Evolutionary conservation across 1,284 basidiomycete species (phyloP), one percentile per base, ranked within the genome.

Genomic region (Puccinia novopanici): DNA sequence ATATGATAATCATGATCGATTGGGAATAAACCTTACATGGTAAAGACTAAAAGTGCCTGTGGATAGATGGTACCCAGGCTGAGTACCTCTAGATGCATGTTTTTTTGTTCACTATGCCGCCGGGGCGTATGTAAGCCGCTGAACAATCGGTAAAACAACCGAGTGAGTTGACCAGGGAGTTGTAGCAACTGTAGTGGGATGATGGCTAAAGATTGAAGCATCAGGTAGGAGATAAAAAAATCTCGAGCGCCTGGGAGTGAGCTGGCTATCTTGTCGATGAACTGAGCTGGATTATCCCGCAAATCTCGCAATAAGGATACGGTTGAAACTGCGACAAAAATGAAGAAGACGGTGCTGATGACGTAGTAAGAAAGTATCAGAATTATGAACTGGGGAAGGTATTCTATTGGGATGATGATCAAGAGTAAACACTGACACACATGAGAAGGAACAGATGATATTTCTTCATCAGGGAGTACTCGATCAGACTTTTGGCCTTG

Each of bases 141-240:
- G n/a, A 84, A 79, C 6, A 82, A 82, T 0, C 84, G 81, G 3
- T 82, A 70, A 57, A 22, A 57, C 9, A 40, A 52, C n/a, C 71
- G 45, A 54, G 24, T 54, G 34, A 85, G 79, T 40, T 85, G 71
- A 37, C 81, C 83, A 30, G 85, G 84, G 61, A 86, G 77, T 55
- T 84, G 84, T 2, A 86, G 81, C 30, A 86, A 79, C 79, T 85
- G 85, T 27, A 86, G 79, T 12, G 85, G 85, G 57, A 86, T 82
- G 55, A 85, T 81, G 3, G 84, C 85, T 1, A 86, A 75, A 1
- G 84, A 83, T 78, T 86, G 85, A 34, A 86, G 82, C 37, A 85
- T 83, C 54, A 85, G 83, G 81, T 86, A 86, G 1, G 85, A 85
- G 1, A 86, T 83, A 57, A 85, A 86, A 75, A 86, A 86, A 82